Evolutionary conservation across 2,329 filamentous ascomycete species (phyloP), one percentile per base, ranked within the genome.

Genomic region (Pseudogymnoascus sp.): DNA sequence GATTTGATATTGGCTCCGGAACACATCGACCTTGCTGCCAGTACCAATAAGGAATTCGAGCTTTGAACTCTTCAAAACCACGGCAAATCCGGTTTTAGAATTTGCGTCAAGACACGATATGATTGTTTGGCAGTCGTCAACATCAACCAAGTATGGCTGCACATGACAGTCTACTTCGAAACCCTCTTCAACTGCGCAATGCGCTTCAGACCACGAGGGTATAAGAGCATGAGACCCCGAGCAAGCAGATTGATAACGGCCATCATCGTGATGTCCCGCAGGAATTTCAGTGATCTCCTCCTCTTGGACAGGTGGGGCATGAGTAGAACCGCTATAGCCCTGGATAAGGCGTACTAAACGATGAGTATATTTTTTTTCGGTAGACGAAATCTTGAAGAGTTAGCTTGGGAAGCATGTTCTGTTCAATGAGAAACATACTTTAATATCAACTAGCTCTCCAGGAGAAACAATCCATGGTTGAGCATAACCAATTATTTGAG

Each of bases 401-500:
- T 44, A 64, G 64, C 61, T 63, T 33, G 40, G 35, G 59, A 59
- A 65, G 26, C 16, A 35, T 31, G 16, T 4, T 8, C n/a, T 6
- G 6, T 33, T 35, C 5, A 14, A 33, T 7, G 11, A 33, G 5
- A 19, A 33, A 47, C 38, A 56, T 60, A 68, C 68, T 61, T 70
- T 68, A 61, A 70, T 64, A 31, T 64, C 66, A 40, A 69, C 65
- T 6, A 24, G n/a, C 24, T 69, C 65, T n/a, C 67, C 68, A 3
- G 68, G 67, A n/a, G 67, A 67, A 24, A 65, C 67, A 53, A 69
- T 65, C 64, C 66, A 66, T 24, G 68, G 68, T 31, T 69, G 59
- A n/a, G 61, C 68, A 60, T 69, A 69, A 16, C 68, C 68, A 11
- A 69, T 67, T 24, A 69, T 69, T 35, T 68, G 61, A 26, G 21